Percentiles rank a stretch among this genome's conserved stretches.
phyloP scores from a whole-genome alignment of 768 basidiomycete genomes.

The Exidia glandulosa region DNA sequence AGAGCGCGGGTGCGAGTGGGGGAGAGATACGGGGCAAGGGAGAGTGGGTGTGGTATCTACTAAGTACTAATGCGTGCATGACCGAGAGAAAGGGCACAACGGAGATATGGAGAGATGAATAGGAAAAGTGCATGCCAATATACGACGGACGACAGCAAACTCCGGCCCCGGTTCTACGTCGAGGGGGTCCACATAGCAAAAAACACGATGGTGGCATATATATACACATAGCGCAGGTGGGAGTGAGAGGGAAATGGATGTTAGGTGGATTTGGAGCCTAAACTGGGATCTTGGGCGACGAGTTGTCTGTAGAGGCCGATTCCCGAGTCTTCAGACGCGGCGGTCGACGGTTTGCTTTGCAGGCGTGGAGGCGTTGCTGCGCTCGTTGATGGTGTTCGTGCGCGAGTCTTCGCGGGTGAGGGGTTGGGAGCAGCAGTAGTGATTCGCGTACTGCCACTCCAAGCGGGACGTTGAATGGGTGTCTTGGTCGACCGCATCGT shows the following conservation, averaged over 20 bases:
- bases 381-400: constrained; percentile 23
- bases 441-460: constrained; percentile 50
- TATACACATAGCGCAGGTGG: background rate
- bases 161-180: background rate
- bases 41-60: background rate
- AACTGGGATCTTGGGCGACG: constrained; percentile 52
- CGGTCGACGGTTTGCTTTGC: constrained; percentile 46
- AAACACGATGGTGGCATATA: background rate
- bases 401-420: constrained; percentile 39
- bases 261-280: background rate
- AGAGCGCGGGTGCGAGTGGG: too few relatives aligned
- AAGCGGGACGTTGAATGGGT: constrained; percentile 40
- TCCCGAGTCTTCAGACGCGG: constrained; percentile 71
- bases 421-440: constrained; percentile 16
- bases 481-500: constrained; percentile 55
- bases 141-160: background rate
- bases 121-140: background rate
- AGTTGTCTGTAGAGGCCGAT: constrained; percentile 78
- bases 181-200: background rate
- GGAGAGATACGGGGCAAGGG: background rate
- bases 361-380: constrained; percentile 27
- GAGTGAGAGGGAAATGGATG: background rate
- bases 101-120: background rate
- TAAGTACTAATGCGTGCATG: background rate
- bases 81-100: background rate